Evolutionary conservation across 2,329 filamentous ascomycete genomes (phyloP).

Genomic region (Penicillium sp.): DNA sequence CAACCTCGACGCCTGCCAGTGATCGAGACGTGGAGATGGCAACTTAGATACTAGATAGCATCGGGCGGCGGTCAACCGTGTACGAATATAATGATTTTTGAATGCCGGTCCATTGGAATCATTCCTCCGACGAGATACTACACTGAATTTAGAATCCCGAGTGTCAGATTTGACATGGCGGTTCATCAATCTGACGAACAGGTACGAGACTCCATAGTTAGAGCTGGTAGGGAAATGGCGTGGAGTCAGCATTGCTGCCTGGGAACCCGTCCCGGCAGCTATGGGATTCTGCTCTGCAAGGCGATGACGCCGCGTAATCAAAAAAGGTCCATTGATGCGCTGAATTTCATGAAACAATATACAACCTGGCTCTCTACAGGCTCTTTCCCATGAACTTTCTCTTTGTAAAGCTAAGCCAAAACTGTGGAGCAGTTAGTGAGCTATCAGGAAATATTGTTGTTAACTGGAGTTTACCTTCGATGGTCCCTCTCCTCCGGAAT

Average conservation of each 20-base stretch:
- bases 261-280: conserved; percentile 14
- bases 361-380: conserved; percentile 54
- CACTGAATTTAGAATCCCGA: not conserved
- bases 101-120: not conserved
- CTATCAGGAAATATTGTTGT: not conserved
- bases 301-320: conserved; percentile 10
- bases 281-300: not conserved
- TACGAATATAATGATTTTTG: conserved; percentile 23
- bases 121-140: not conserved
- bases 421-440: conserved; percentile 59
- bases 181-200: not conserved
- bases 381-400: conserved; percentile 99
- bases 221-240: not conserved
- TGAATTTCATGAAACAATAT: conserved; percentile 31
- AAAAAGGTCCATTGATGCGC: conserved; percentile 26
- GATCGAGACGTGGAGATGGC: conserved; percentile 35
- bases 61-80: conserved; percentile 9
- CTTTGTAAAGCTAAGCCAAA: conserved; percentile 99
- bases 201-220: not conserved
- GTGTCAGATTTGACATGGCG: not conserved
- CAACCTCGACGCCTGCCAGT: conserved; percentile 25
- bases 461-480: conserved; percentile 54
- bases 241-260: conserved; percentile 9
- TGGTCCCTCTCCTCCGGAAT: conserved; percentile 70
- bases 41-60: conserved; percentile 17